Base-by-base conservation (phyloP, 805 yeast genomes). In the Metschnikowia vanudenii region DNA sequence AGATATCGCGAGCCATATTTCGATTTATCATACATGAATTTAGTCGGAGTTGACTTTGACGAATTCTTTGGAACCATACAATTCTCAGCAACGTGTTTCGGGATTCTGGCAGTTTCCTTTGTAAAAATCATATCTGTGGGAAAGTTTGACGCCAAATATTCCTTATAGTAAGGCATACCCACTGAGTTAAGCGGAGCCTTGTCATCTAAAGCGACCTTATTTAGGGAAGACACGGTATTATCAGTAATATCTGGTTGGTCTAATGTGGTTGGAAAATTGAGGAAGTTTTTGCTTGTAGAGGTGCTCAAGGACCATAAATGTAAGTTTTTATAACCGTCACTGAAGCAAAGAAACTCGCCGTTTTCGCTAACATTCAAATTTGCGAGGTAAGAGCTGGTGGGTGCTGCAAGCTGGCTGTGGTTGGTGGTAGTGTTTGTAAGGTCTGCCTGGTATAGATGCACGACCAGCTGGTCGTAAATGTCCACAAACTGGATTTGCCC, bases 401-500 rank as follows among this genome's bases (percentile, higher is more conserved):
- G 24, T 2, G 52, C 39, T 11, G 39, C 41, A 4, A 43, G 16
- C 37, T 43, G 47, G 37, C 32, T 30, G 29, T 36, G 29, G 3
- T 13, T 19, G 2, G 33, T n/a, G 28, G 22, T 12, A 24, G 45
- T 20, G 14, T 29, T 41, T 20, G 56, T 41, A 43, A 84, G 63
- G 42, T 82, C 85, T 0, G 85, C 82, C 58, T 88, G 95, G 61
- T 82, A 83, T 10, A 88, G 64, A 41, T 70, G 74, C 29, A 84
- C 78, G 43, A 74, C 78, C 10, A 84, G 71, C n/a, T 92, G 96
- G 62, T 88, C 88, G 50, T 80, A 81, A 56, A 87, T 77, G 63
- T 94, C 97, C 20, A 89, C 78, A 53, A 90, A 84, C 59, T 90
- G 96, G 47, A 94, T 70, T 49, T 89, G 92, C 14, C 98, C 98